Percentiles rank a stretch among this genome's conserved stretches.
Conservation (phyloP, 2,329 filamentous ascomycete species). For the Thelonectria olida region DNA sequence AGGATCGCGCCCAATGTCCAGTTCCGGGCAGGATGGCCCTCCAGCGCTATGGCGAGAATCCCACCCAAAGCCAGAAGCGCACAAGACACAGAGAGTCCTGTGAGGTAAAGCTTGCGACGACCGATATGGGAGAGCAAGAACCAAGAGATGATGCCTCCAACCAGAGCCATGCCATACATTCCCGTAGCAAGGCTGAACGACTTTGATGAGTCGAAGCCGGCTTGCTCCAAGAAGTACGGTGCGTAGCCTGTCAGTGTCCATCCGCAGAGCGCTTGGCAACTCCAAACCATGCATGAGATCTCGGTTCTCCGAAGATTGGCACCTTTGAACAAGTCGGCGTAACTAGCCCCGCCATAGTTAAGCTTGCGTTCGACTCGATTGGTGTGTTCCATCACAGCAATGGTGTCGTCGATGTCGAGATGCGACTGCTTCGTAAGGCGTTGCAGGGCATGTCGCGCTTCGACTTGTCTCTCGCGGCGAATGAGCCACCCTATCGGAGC, state of each 20-base stretch:
- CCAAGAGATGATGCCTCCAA: conserved; percentile 68
- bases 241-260: conserved; percentile 47
- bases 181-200: neutral
- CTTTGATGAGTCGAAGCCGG: conserved; percentile 43
- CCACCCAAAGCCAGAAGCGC: conserved; percentile 79
- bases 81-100: conserved; percentile 73
- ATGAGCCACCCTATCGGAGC: neutral
- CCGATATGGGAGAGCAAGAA: conserved; percentile 55
- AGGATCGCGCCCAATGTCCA: conserved; percentile 76
- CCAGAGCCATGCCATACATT: conserved; percentile 65
- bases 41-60: conserved; percentile 70
- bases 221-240: conserved; percentile 54
- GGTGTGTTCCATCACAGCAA: conserved; percentile 26
- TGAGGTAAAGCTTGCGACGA: conserved; percentile 74
- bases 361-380: conserved; percentile 23
- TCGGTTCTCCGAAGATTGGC: conserved; percentile 54
- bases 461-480: conserved; percentile 2
- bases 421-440: conserved; percentile 5
- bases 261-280: conserved; percentile 49
- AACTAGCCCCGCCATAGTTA: conserved; percentile 32
- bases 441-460: conserved; percentile 3
- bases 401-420: conserved; percentile 22
- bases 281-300: conserved; percentile 47
- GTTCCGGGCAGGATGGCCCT: conserved; percentile 54
- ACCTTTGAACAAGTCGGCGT: conserved; percentile 57